Percentiles rank a stretch among this genome's conserved stretches.
Evolutionary conservation across 495 filamentous ascomycete genomes (phyloP).

Genomic region (Cenococcum geophilum): DNA sequence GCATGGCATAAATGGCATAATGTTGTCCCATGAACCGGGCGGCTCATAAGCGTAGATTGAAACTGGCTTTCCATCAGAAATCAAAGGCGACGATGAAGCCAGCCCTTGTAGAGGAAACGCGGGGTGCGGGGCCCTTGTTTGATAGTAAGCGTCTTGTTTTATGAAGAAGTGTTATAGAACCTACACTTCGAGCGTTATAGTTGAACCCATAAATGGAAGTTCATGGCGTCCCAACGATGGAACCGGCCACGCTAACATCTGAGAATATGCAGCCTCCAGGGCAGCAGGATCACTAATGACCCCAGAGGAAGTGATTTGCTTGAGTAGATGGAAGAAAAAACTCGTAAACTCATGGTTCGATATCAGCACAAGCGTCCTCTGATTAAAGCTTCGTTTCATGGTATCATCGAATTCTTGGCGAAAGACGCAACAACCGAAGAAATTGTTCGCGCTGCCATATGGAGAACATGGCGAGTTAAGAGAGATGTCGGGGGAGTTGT

Average conservation of each 20-base stretch:
- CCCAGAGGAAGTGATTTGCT: conserved; percentile 27
- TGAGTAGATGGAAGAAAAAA: conserved; percentile 31
- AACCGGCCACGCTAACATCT: conserved; percentile 32
- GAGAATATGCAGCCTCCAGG: conserved; percentile 30
- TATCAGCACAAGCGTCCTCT: conserved; percentile 31
- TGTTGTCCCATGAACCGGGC: conserved; percentile 30
- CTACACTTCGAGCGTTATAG: conserved; percentile 34
- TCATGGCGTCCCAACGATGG: conserved; percentile 32
- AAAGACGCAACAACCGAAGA: conserved; percentile 34
- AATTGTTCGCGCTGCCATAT: conserved; percentile 26
- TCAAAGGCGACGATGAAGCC: conserved; percentile 11
- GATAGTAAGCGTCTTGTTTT: not conserved
- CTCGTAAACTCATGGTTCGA: conserved; percentile 34
- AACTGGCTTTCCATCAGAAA: conserved; percentile 10
- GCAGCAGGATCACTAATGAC: conserved; percentile 30
- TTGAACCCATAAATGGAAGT: conserved; percentile 33
- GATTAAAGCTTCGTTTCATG: conserved; percentile 36
- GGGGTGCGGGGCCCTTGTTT: conserved; percentile 29
- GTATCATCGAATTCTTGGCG: conserved; percentile 34
- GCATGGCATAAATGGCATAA: conserved; percentile 31
- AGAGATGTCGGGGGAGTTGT: conserved; percentile 32
- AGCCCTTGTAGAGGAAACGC: conserved; percentile 37
- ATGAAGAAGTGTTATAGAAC: not conserved
- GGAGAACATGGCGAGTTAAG: conserved; percentile 29
- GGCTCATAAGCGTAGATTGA: conserved; percentile 35